Conservation (phyloP, 768 basidiomycete species). For the Lentinula sp. region DNA sequence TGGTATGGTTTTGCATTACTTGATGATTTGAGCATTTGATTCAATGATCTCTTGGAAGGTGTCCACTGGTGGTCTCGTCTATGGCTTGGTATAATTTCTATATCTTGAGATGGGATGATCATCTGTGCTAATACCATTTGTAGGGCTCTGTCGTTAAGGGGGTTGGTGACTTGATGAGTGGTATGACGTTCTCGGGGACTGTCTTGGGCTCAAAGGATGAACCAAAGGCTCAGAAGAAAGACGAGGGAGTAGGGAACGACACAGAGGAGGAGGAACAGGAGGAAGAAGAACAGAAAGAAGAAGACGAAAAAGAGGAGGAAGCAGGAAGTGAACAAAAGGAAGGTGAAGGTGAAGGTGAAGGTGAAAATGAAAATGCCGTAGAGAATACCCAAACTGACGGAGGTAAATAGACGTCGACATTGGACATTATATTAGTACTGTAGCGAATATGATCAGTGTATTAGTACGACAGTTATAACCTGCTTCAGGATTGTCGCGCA, state of each 20-base stretch:
- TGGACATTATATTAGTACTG: not conserved
- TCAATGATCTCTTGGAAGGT: not conserved
- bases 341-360: not conserved
- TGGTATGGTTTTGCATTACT: not conserved
- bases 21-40: not conserved
- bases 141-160: slow-evolving; percentile 1
- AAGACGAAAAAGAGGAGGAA: not conserved
- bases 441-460: not conserved
- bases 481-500: not conserved
- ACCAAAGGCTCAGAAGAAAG: not conserved
- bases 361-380: not conserved
- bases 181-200: slow-evolving; percentile 2
- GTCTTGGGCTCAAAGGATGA: slow-evolving; percentile 1
- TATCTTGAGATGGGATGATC: not conserved
- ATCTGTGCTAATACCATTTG: not conserved
- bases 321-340: too few species aligned
- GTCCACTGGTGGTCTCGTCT: not conserved
- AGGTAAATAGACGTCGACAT: not conserved
- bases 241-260: not conserved
- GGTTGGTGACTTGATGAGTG: slow-evolving; percentile 2
- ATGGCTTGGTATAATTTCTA: not conserved
- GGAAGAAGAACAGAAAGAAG: not conserved
- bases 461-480: not conserved
- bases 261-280: not conserved
- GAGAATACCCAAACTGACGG: not conserved